Evolutionary conservation across 257 asterid genomes (phyloP).

Genomic region (Cruciata laevipes): DNA sequence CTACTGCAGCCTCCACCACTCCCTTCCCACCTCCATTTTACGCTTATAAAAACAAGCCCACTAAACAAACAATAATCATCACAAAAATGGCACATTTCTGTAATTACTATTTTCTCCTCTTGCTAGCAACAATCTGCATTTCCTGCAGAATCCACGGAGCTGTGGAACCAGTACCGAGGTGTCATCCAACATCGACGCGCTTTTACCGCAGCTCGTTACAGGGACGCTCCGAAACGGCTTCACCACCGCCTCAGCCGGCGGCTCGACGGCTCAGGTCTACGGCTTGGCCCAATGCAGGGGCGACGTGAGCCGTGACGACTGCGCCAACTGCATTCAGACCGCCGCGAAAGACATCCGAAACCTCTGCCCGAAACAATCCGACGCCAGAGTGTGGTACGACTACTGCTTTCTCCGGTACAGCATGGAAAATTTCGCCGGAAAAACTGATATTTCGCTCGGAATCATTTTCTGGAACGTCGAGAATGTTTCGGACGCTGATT

Average conservation of each 20-base stretch:
- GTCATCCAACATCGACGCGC: background rate
- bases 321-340: slow-evolving; percentile 52
- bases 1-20: background rate
- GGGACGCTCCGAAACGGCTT: background rate
- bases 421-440: slow-evolving; percentile 32
- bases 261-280: slow-evolving; percentile 12
- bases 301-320: slow-evolving; percentile 45
- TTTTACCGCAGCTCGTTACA: background rate
- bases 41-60: background rate
- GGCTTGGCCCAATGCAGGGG: slow-evolving; percentile 88
- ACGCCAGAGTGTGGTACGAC: slow-evolving; percentile 64
- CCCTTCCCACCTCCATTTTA: background rate
- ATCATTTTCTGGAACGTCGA: slow-evolving; percentile 30
- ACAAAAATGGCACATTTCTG: background rate
- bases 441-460: slow-evolving; percentile 39
- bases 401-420: slow-evolving; percentile 53
- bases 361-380: slow-evolving; percentile 45
- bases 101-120: background rate
- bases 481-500: slow-evolving; percentile 45
- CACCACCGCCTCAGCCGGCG: background rate
- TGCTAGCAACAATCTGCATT: background rate
- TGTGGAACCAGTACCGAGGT: background rate
- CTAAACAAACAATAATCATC: background rate
- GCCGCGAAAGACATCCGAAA: slow-evolving; percentile 32
- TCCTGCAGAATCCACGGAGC: background rate